phyloP scores from a whole-genome alignment of 1,139 yeast genomes.

The Diutina sp. region DNA sequence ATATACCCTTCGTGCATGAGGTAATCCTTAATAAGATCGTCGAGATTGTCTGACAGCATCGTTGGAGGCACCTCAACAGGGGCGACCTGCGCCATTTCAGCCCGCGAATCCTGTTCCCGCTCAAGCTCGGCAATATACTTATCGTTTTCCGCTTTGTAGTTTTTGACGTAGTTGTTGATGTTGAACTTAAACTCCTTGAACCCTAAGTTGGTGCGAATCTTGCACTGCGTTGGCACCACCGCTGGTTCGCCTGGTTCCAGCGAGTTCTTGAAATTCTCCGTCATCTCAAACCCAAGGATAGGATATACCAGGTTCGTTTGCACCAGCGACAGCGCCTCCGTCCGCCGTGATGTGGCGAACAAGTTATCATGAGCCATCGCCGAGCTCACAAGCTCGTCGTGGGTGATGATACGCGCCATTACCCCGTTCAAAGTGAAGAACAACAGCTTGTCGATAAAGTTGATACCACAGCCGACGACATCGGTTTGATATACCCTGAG shows the following conservation, averaged over 20 bases:
- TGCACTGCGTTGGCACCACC: conserved; percentile 3
- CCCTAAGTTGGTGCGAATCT: conserved; percentile 63
- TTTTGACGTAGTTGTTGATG: conserved; percentile 50
- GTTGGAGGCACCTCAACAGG: neutral
- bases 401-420: neutral
- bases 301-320: neutral
- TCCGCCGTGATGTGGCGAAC: neutral
- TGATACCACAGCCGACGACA: conserved; percentile 74
- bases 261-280: conserved; percentile 9
- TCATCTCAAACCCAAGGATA: neutral
- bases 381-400: neutral
- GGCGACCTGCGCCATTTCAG: neutral
- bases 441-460: conserved; percentile 47
- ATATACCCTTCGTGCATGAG: conserved; percentile 63
- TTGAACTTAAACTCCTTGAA: conserved; percentile 47
- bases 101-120: neutral
- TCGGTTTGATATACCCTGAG: conserved; percentile 20
- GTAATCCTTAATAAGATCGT: conserved; percentile 53
- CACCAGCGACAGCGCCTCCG: neutral
- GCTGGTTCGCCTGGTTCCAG: conserved; percentile 11
- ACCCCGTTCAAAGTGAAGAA: conserved; percentile 35
- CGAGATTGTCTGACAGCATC: conserved; percentile 8
- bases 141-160: conserved; percentile 13
- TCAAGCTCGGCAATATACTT: neutral
- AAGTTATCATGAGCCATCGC: neutral